Conservation (phyloP, 2,329 filamentous ascomycete genomes). For the Ceratocystis colombiana region DNA sequence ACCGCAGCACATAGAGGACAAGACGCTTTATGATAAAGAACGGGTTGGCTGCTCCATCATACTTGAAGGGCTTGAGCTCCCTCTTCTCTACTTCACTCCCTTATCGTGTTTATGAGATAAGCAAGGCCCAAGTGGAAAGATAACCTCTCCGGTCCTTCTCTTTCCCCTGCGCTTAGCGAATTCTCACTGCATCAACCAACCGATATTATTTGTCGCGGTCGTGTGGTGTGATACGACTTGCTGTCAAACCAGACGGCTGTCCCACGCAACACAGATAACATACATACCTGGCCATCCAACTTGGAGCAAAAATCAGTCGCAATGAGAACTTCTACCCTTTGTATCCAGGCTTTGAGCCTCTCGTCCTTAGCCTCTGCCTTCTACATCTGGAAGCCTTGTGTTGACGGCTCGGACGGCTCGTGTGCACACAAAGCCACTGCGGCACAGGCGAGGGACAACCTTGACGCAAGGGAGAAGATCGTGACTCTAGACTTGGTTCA, state of each 20-base stretch:
- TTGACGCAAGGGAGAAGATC: slow-evolving; percentile 9
- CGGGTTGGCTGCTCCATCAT: too few species aligned
- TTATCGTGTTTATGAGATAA: too few species aligned
- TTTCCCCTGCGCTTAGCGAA: too few species aligned
- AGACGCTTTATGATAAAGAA: too few species aligned
- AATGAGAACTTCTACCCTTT: slow-evolving; percentile 19
- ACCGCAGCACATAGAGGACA: too few species aligned
- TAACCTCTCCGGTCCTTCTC: too few species aligned
- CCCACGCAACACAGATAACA: not conserved
- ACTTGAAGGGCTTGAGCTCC: too few species aligned
- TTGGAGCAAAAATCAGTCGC: not conserved
- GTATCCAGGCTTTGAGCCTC: slow-evolving; percentile 18
- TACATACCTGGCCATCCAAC: not conserved
- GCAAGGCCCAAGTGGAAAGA: too few species aligned
- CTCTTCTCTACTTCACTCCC: too few species aligned
- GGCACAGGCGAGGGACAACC: not conserved
- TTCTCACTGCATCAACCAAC: too few species aligned
- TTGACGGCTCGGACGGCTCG: slow-evolving; percentile 25
- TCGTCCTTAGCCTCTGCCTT: slow-evolving; percentile 22
- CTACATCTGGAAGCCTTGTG: slow-evolving; percentile 26
- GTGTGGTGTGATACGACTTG: not conserved
- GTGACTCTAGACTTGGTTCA: slow-evolving; percentile 17
- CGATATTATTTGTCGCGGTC: too few species aligned
- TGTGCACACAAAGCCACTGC: slow-evolving; percentile 22
- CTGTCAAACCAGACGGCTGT: not conserved